A percentile compares a stretch with the other conserved stretches of the same genome.
Evolutionary conservation across 1,284 basidiomycete species (phyloP).

Genomic region (Ganoderma meredithae): DNA sequence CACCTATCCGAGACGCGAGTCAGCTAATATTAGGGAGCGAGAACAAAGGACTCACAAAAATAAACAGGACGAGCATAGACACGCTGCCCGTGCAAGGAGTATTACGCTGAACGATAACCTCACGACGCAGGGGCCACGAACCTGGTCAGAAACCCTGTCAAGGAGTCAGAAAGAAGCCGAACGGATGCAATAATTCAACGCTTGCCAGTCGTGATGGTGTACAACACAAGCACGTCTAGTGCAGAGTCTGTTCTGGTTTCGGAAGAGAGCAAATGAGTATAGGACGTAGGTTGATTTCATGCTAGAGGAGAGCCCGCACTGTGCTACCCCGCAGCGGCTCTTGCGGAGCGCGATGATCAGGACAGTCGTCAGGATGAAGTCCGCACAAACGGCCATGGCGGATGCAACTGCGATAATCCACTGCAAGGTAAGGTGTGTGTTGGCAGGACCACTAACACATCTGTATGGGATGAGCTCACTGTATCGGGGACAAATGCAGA

Average conservation of each 20-base stretch:
- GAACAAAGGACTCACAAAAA: not conserved
- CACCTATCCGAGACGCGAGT: not conserved
- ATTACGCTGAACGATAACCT: not conserved
- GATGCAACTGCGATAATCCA: constrained; percentile 1
- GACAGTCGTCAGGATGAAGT: constrained; percentile 2
- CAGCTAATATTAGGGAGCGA: not conserved
- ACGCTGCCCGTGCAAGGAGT: not conserved
- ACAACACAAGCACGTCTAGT: not conserved
- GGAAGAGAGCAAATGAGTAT: not conserved
- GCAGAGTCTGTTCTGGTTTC: not conserved
- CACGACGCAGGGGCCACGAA: not conserved
- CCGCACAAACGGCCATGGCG: constrained; percentile 1
- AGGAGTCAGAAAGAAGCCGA: not conserved
- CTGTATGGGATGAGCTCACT: not conserved
- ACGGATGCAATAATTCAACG: not conserved
- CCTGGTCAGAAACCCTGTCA: not conserved
- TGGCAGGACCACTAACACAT: not conserved
- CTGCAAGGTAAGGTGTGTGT: not conserved
- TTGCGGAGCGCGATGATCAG: constrained; percentile 2
- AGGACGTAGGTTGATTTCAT: not conserved
- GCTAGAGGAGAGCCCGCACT: not conserved
- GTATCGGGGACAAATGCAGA: not conserved
- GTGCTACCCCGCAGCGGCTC: not conserved
- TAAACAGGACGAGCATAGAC: not conserved
- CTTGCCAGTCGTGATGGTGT: constrained; percentile 1